A percentile compares a stretch with the other conserved stretches of the same genome.
Conservation (phyloP, 371 early-diverging fungal genomes). For the Mortierella sp. region DNA sequence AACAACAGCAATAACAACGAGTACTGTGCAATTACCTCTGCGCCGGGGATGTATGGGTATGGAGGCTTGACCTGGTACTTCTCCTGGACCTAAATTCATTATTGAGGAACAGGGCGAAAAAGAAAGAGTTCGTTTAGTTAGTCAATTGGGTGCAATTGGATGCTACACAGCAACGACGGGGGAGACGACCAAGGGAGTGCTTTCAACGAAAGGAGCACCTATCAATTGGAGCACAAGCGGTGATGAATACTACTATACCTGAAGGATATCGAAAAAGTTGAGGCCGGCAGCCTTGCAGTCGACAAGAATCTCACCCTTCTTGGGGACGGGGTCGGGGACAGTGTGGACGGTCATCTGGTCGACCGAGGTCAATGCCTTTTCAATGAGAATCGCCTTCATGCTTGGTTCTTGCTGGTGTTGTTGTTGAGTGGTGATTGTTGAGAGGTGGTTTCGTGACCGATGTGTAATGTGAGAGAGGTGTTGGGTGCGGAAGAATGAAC, state of each 20-base stretch:
- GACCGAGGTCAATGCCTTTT: constrained; percentile 78
- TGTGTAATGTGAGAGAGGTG: not conserved
- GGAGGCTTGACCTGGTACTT: constrained; percentile 88
- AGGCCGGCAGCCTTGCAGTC: constrained; percentile 81
- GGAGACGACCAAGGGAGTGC: not conserved
- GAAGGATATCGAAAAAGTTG: constrained; percentile 89
- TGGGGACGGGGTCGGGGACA: constrained; percentile 70
- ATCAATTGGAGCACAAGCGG: too few species aligned
- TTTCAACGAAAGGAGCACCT: too few species aligned
- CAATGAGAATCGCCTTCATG: constrained; percentile 82
- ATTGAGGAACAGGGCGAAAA: not conserved
- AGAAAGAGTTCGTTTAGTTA: not conserved
- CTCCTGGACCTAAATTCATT: constrained; percentile 73
- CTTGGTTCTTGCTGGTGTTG: not conserved
- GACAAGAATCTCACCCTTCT: constrained; percentile 75
- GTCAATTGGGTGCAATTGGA: not conserved
- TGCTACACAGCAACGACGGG: not conserved
- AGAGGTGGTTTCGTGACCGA: not conserved
- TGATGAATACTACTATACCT: constrained; percentile 60
- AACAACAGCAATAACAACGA: not conserved
- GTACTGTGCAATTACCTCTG: constrained; percentile 63
- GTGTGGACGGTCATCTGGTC: constrained; percentile 76
- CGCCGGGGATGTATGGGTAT: constrained; percentile 88
- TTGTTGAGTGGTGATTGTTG: not conserved
- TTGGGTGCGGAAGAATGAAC: not conserved